A percentile compares a stretch with the other conserved stretches of the same genome.
These are phyloP conservation scores for Leccinum obscurum DNA, from an alignment of 768 basidiomycete genomes.

Conservation along the genomic window DNA sequence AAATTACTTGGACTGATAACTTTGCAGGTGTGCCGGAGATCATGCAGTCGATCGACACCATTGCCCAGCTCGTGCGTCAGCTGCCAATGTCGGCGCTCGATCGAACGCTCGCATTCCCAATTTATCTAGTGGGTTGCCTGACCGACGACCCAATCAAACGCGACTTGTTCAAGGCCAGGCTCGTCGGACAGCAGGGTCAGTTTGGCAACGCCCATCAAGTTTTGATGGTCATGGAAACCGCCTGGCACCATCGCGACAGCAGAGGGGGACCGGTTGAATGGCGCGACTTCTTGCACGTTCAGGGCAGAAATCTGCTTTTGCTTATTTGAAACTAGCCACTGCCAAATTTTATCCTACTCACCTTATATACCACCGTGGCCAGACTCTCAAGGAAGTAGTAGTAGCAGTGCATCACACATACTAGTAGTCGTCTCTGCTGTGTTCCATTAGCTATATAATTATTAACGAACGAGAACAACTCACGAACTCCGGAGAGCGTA, in stretches of 20 bases:
- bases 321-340: conserved; percentile 27
- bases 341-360: conserved; percentile 17
- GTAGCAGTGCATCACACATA: conserved; percentile 16
- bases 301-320: conserved; percentile 31
- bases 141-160: conserved; percentile 61
- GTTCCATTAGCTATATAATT: conserved; percentile 13
- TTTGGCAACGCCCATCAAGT: conserved; percentile 62
- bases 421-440: conserved; percentile 12
- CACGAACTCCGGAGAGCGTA: neutral
- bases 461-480: conserved; percentile 6
- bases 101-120: conserved; percentile 68
- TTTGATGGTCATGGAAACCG: conserved; percentile 61
- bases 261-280: conserved; percentile 56
- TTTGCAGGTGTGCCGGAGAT: conserved; percentile 71
- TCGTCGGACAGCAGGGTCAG: conserved; percentile 54
- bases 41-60: conserved; percentile 49
- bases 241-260: conserved; percentile 68
- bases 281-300: conserved; percentile 48
- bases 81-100: conserved; percentile 62
- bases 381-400: neutral
- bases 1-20: conserved; percentile 3
- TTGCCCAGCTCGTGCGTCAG: conserved; percentile 53
- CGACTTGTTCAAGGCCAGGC: conserved; percentile 57
- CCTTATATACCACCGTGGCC: conserved; percentile 12
- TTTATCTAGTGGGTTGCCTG: conserved; percentile 73